phyloP scores from a whole-genome alignment of 345 rosid species.

The Heritiera fomes region DNA sequence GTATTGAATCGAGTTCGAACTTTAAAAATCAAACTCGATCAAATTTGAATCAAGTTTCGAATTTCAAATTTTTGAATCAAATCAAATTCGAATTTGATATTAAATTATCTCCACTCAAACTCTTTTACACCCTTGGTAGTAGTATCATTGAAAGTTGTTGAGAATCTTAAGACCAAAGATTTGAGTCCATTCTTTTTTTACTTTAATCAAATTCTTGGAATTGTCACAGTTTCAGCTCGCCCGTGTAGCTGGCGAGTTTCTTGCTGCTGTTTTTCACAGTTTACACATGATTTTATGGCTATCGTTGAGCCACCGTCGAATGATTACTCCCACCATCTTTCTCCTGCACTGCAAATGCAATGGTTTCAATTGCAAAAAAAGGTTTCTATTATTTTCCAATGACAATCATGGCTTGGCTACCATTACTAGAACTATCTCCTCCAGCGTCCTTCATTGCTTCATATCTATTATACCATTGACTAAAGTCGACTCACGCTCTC shows the following conservation, averaged over 20 bases:
- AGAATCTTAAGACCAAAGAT: not conserved
- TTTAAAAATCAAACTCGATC: too few relatives aligned
- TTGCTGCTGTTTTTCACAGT: slow-evolving; percentile 2
- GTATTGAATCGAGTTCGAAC: too few relatives aligned
- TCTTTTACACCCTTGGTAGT: too few relatives aligned
- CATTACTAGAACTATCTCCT: not conserved
- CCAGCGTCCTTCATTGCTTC: not conserved
- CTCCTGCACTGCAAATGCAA: not conserved
- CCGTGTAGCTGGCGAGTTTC: slow-evolving; percentile 22
- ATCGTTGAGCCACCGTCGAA: not conserved
- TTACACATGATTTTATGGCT: not conserved
- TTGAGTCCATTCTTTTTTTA: too few relatives aligned
- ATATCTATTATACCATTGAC: too few relatives aligned
- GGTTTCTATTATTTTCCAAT: not conserved
- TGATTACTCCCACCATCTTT: not conserved
- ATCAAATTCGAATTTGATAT: too few relatives aligned
- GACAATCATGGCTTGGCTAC: not conserved
- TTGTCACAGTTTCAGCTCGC: not conserved
- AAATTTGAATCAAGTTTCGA: too few relatives aligned
- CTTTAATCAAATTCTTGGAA: not conserved
- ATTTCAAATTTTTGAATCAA: too few relatives aligned
- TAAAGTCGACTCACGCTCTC: not conserved
- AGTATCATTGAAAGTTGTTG: too few relatives aligned
- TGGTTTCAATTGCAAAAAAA: not conserved
- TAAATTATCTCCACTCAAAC: too few relatives aligned